Percentiles rank a stretch among this genome's conserved stretches.
These are phyloP conservation scores for Torulaspora franciscae DNA, from an alignment of 805 yeast genomes.

Conservation along the genomic window DNA sequence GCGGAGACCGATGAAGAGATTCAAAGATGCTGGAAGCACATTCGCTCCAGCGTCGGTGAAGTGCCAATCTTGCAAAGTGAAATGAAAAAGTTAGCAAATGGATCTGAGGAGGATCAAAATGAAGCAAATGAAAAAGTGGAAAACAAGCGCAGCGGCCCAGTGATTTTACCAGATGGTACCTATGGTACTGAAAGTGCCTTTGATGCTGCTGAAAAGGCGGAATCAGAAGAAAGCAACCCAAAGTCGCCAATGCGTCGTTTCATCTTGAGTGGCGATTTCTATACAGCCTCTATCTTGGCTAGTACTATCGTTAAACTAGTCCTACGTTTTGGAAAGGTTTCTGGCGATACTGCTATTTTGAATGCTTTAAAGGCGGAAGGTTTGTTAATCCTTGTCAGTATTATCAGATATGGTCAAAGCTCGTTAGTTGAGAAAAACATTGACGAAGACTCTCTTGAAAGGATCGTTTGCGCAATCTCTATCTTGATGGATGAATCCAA, in stretches of 20 bases:
- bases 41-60: slow-evolving; percentile 81
- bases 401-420: slow-evolving; percentile 81
- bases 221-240: slow-evolving; percentile 43
- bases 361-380: slow-evolving; percentile 95
- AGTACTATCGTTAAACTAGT: slow-evolving; percentile 86
- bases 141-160: slow-evolving; percentile 55
- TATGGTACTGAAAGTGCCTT: slow-evolving; percentile 86
- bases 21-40: slow-evolving; percentile 79
- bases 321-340: slow-evolving; percentile 60
- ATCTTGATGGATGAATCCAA: slow-evolving; percentile 59
- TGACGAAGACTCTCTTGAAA: slow-evolving; percentile 95
- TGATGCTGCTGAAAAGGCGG: slow-evolving; percentile 79
- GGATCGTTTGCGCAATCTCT: slow-evolving; percentile 82
- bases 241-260: slow-evolving; percentile 77
- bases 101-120: slow-evolving; percentile 35
- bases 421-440: slow-evolving; percentile 63
- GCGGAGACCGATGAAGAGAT: slow-evolving; percentile 64
- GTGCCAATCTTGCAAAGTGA: slow-evolving; percentile 83
- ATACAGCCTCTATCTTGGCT: slow-evolving; percentile 81
- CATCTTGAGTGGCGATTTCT: slow-evolving; percentile 82
- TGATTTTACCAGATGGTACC: slow-evolving; percentile 96
- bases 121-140: slow-evolving; percentile 19
- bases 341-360: slow-evolving; percentile 50
- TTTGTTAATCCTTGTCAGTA: slow-evolving; percentile 83
- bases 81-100: slow-evolving; percentile 40